Percentiles rank a stretch among this genome's conserved stretches.
Evolutionary conservation across 306 rosid species (phyloP).

Genomic region (Casuarina glauca): DNA sequence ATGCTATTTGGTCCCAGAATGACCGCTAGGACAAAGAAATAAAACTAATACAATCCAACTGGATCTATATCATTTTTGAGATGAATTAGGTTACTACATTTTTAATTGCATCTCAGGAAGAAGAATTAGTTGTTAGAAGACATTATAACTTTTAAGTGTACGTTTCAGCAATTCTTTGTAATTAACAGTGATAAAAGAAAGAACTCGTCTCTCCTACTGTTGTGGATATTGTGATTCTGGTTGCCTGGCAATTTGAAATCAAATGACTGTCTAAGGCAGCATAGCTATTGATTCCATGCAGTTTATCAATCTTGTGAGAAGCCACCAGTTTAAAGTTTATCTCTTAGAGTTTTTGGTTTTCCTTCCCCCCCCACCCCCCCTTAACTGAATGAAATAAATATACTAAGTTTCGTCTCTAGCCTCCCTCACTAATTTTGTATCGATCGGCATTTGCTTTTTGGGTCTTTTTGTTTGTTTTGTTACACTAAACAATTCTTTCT

Average conservation of each 20-base stretch:
- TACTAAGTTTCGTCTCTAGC: neutral
- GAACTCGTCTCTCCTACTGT: neutral
- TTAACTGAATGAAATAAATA: neutral
- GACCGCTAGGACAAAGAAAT: neutral
- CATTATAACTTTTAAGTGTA: neutral
- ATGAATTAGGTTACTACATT: neutral
- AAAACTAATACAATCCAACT: too few relatives aligned
- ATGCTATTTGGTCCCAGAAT: neutral
- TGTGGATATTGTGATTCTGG: constrained; percentile 3
- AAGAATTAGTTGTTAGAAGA: neutral
- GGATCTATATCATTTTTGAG: neutral
- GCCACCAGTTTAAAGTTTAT: neutral
- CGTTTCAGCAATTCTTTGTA: neutral
- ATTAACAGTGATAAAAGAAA: neutral
- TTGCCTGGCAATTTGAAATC: constrained; percentile 12
- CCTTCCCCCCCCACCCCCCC: neutral
- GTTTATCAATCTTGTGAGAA: neutral
- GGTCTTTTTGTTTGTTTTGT: neutral
- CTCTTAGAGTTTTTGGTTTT: neutral
- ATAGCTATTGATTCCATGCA: neutral
- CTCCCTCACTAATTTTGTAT: neutral
- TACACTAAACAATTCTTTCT: neutral
- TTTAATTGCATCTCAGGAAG: neutral
- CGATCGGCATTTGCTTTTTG: neutral
- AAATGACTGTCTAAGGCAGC: neutral